Evolutionary conservation across 192 early-diverging fungal species (phyloP), one percentile per base, ranked within the genome.

Genomic region (Coemansia sp.): DNA sequence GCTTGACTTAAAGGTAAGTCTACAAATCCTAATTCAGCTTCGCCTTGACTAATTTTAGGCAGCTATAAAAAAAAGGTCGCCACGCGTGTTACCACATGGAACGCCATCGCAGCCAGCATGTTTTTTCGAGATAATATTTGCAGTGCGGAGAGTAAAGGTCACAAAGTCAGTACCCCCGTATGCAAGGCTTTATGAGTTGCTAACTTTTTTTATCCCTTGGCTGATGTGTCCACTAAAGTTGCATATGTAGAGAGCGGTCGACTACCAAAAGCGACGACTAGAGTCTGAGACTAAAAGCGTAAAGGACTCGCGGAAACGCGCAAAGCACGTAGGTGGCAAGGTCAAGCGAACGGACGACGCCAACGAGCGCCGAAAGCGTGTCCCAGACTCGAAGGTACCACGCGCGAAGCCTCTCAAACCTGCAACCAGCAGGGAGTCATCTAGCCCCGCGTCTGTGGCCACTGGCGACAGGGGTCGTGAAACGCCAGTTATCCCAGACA

Each of bases 1-100:
- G 26, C 70, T 90, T 14, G 87, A 94, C 61, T 64, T 78, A 42
- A 75, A 83, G 76, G 76, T 77, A 74, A 39, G 74, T 53, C 32
- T 13, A 43, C 33, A 9, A 16, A 10, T 32, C 16, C 28, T 64
- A 35, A 35, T 13, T 35, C 21, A 35, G n/a, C 1, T n/a, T 6
- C 0, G 63, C 49, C 6, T 50, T 50, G 19, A 6, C 4, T 10
- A 26, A 26, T 0, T 38, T 14, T 23, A 62, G 17, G 17, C 38
- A 62, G 33, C n/a, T 26, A 26, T 26, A 26, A 59, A 57, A 8
- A 13, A 9, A 50, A 14, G 9, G 26, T 16, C 23, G 50, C 50
- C 50, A 53, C 50, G 50, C 50, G 50, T 53, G 50, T 13, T 30
- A 17, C 50, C 50, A 53, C 50, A 53, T 53, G 50, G 50, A 53